A percentile compares a stretch with the other conserved stretches of the same genome.
These are phyloP conservation scores for Collybiopsis confluens DNA, from an alignment of 768 basidiomycete genomes.

Conservation along the genomic window DNA sequence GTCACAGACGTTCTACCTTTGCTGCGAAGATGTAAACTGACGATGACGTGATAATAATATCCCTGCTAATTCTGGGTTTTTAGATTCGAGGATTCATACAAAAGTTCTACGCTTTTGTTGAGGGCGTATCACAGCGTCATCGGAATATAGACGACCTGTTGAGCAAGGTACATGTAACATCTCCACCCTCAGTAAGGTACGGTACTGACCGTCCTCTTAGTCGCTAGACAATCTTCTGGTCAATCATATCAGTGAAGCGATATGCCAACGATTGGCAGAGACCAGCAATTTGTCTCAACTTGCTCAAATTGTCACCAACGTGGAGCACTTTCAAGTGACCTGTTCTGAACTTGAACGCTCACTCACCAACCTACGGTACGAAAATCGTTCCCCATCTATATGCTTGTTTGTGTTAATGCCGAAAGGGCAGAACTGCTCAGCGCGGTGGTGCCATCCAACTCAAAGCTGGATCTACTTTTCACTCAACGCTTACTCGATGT, in stretches of 20 bases:
- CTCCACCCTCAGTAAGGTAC: neutral
- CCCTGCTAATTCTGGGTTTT: neutral
- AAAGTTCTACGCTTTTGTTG: conserved; percentile 94
- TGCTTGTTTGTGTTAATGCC: conserved; percentile 6
- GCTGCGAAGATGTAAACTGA: conserved; percentile 74
- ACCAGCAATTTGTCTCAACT: conserved; percentile 86
- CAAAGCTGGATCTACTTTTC: conserved; percentile 59
- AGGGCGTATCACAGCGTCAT: conserved; percentile 90
- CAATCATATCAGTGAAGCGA: conserved; percentile 69
- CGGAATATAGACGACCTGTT: conserved; percentile 89
- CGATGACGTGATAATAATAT: too few relatives aligned
- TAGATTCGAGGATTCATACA: conserved; percentile 88
- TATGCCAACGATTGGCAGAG: conserved; percentile 66
- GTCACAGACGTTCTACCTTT: conserved; percentile 94
- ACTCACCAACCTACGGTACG: conserved; percentile 76
- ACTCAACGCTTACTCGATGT: conserved; percentile 62
- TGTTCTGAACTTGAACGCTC: conserved; percentile 83
- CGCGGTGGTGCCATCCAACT: conserved; percentile 79
- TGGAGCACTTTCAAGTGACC: conserved; percentile 87
- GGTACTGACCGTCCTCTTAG: conserved; percentile 33
- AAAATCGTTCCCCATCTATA: neutral
- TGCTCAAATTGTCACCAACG: conserved; percentile 87
- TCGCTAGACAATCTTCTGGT: conserved; percentile 83
- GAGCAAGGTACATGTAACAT: conserved; percentile 57
- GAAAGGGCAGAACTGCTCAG: conserved; percentile 74